Evolutionary conservation across 176 grass and related monocot species (phyloP), one percentile per base, ranked within the genome.

Genomic region (Eragrostis nindensis): DNA sequence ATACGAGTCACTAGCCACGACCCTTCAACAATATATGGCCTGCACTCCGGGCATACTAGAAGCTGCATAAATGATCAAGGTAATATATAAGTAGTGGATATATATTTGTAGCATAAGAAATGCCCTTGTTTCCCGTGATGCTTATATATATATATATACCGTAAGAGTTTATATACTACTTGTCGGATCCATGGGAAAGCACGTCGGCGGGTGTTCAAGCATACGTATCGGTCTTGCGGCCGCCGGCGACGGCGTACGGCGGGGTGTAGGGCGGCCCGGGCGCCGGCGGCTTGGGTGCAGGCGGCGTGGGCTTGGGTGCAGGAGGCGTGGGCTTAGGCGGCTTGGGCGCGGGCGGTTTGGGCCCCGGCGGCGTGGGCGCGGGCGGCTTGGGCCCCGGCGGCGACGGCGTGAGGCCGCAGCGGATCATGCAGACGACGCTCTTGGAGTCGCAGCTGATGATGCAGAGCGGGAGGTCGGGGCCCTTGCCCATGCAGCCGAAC

Each of bases 401-500:
- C 18, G 76, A 64, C 38, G 85, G 85, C 14, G 79, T 19, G 81
- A 89, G 7, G 71, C 26, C 66, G 72, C 87, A 85, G 17, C 56
- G 56, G 26, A 89, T 8, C 77, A 85, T 71, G 66, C 87, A 89
- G 77, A 89, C 77, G 72, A 85, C 27, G 77, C 18, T 81, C 48
- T 85, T 85, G 46, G 81, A 73, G 87, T 85, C 61, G 72, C 87
- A 89, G 71, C 71, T 59, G 47, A 89, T 49, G 77, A 72, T 11
- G 82, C 87, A 89, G 77, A 89, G 82, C 65, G 87, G 64, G 48
- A 71, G 15, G 77, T 89, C 82, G 27, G 71, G 46, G 55, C 82
- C 87, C 12, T 89, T 89, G 39, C 47, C 77, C 82, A 85, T 76
- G 77, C 87, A 89, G 77, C 77, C 77, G 70, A 85, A 53, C 21